Evolutionary conservation across 2,329 filamentous ascomycete genomes (phyloP).

Genomic region (Sordariomycetes sp.): DNA sequence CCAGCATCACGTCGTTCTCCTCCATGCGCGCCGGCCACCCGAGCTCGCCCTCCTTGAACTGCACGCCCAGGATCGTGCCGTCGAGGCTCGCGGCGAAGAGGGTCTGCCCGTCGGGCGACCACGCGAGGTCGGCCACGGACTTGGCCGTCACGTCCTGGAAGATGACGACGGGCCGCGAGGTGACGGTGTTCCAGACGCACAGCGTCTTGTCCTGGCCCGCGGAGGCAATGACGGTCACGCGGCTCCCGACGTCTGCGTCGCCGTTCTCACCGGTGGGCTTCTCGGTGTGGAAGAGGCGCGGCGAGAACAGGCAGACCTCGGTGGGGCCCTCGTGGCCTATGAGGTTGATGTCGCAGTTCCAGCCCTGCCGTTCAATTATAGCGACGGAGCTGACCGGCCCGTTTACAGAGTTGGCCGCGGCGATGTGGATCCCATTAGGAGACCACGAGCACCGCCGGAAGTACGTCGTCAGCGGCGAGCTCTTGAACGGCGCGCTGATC

Average conservation of each 20-base stretch:
- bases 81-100: conserved; percentile 83
- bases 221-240: conserved; percentile 90
- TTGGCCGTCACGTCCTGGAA: conserved; percentile 82
- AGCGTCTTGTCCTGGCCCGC: conserved; percentile 94
- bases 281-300: conserved; percentile 69
- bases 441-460: conserved; percentile 97
- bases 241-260: conserved; percentile 30
- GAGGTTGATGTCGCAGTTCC: conserved; percentile 95
- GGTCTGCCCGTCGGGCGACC: conserved; percentile 84
- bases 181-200: conserved; percentile 96
- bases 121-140: conserved; percentile 86
- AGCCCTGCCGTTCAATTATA: conserved; percentile 82
- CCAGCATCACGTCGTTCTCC: conserved; percentile 86
- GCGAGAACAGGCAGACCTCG: conserved; percentile 95
- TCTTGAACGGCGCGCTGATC: conserved; percentile 76
- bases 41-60: conserved; percentile 79
- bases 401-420: conserved; percentile 92
- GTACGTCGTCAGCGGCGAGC: conserved; percentile 91
- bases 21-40: conserved; percentile 78
- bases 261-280: conserved; percentile 50
- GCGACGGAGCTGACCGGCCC: conserved; percentile 95
- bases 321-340: conserved; percentile 96
- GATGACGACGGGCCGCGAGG: conserved; percentile 80
- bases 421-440: conserved; percentile 92
- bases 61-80: conserved; percentile 70